phyloP scores from a whole-genome alignment of 2,329 filamentous ascomycete species.

The Aspergillus sp. region DNA sequence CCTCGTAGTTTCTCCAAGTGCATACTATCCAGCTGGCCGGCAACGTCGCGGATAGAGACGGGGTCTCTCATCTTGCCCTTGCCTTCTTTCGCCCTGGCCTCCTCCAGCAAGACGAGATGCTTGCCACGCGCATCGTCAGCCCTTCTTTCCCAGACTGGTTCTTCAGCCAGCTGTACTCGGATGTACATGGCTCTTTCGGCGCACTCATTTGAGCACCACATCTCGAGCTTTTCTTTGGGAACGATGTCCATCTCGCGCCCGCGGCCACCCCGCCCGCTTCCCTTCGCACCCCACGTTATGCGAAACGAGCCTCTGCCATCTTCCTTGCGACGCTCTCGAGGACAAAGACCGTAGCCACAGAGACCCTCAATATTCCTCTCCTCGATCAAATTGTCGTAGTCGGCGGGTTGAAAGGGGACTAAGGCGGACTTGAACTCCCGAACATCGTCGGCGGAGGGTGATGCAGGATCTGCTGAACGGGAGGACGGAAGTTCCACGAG shows the following conservation, averaged over 20 bases:
- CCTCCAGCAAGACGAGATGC: slow-evolving; percentile 66
- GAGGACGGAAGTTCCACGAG: slow-evolving; percentile 66
- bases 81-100: slow-evolving; percentile 47
- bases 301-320: slow-evolving; percentile 66
- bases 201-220: slow-evolving; percentile 84
- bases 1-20: slow-evolving; percentile 19
- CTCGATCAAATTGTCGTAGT: slow-evolving; percentile 85
- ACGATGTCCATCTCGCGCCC: slow-evolving; percentile 67
- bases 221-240: slow-evolving; percentile 70
- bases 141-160: slow-evolving; percentile 79
- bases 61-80: slow-evolving; percentile 23
- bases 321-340: slow-evolving; percentile 61
- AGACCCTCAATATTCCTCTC: slow-evolving; percentile 82
- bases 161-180: slow-evolving; percentile 82
- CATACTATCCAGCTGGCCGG: slow-evolving; percentile 24
- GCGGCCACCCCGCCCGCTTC: slow-evolving; percentile 45
- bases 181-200: slow-evolving; percentile 79
- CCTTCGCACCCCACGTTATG: slow-evolving; percentile 60
- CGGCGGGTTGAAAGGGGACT: slow-evolving; percentile 75
- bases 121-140: slow-evolving; percentile 51
- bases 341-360: slow-evolving; percentile 84
- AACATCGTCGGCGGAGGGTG: slow-evolving; percentile 62
- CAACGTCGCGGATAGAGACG: slow-evolving; percentile 29
- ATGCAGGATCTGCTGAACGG: slow-evolving; percentile 53
- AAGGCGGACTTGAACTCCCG: slow-evolving; percentile 67